phyloP scores from a whole-genome alignment of 106 monocot species.

The Amphibolis antarctica region DNA sequence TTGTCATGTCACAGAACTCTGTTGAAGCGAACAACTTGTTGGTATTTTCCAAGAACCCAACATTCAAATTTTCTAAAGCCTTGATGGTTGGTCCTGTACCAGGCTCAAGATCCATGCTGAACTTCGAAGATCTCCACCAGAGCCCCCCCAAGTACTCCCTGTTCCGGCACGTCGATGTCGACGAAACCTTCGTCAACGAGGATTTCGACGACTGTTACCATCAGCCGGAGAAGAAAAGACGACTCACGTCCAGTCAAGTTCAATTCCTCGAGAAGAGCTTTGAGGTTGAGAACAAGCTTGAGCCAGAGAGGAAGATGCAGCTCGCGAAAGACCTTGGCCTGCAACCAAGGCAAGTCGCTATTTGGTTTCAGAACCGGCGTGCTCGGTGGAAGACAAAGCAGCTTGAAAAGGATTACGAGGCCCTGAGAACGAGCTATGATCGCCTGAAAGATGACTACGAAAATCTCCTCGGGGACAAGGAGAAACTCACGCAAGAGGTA shows the following conservation, averaged over 20 bases:
- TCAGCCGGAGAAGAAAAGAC: conserved; percentile 48
- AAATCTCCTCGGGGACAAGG: conserved; percentile 35
- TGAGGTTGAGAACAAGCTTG: conserved; percentile 54
- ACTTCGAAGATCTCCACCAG: conserved; percentile 21
- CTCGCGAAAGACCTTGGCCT: conserved; percentile 47
- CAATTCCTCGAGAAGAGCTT: conserved; percentile 54
- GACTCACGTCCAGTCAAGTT: conserved; percentile 33
- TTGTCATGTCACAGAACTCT: too few species aligned
- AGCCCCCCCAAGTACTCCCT: conserved; percentile 10
- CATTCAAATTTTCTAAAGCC: too few species aligned
- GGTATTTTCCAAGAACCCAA: too few species aligned
- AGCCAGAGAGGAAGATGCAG: conserved; percentile 53
- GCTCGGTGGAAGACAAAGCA: conserved; percentile 72
- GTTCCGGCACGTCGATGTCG: conserved; percentile 10
- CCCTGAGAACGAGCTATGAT: conserved; percentile 31
- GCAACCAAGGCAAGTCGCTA: conserved; percentile 54
- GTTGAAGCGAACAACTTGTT: too few species aligned
- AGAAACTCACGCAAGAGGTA: conserved; percentile 53
- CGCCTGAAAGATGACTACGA: conserved; percentile 38
- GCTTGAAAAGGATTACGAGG: conserved; percentile 50
- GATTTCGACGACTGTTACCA: conserved; percentile 24
- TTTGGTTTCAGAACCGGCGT: conserved; percentile 75
- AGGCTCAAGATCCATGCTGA: conserved; percentile 44
- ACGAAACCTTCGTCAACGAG: conserved; percentile 21
- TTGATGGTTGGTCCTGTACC: conserved; percentile 4